Conservation (phyloP, 352 stramenopile genomes). For the Globisporangium parvum region DNA sequence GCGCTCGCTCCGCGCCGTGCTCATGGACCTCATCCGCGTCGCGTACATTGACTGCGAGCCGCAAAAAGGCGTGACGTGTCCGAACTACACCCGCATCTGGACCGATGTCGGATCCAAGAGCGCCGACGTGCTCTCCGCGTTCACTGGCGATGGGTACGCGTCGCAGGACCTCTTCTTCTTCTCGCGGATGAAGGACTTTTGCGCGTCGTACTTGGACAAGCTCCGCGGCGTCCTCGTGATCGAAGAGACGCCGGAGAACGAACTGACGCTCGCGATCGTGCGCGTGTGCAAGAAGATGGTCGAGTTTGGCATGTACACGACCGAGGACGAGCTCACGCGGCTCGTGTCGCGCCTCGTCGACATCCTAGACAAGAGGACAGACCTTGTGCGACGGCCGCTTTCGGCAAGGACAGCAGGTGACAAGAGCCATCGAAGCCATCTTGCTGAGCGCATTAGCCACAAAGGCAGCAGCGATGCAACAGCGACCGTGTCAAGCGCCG, state of each 20-base stretch:
- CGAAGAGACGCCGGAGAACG: conserved; percentile 54
- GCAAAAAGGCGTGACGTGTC: conserved; percentile 47
- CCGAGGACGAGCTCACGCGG: conserved; percentile 29
- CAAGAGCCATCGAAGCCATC: conserved; percentile 3
- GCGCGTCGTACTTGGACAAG: conserved; percentile 33
- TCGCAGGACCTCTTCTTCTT: conserved; percentile 45
- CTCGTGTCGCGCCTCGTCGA: conserved; percentile 24
- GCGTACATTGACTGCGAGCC: conserved; percentile 68
- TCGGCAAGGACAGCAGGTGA: background rate
- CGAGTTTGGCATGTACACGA: conserved; percentile 60
- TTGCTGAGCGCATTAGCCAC: background rate
- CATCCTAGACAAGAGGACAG: conserved; percentile 41
- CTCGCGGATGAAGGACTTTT: conserved; percentile 35
- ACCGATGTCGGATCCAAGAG: conserved; percentile 34
- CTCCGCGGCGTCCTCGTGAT: conserved; percentile 40
- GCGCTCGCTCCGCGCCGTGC: conserved; percentile 50
- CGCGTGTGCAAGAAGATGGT: conserved; percentile 51
- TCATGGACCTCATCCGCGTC: conserved; percentile 62
- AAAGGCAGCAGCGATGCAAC: background rate
- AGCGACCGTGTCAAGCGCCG: background rate
- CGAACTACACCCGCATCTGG: conserved; percentile 69
- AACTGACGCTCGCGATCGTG: conserved; percentile 49
- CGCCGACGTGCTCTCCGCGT: conserved; percentile 23
- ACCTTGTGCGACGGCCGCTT: conserved; percentile 16
- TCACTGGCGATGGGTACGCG: conserved; percentile 28